Percentiles rank a stretch among this genome's conserved stretches.
Conservation (phyloP, 768 basidiomycete genomes). For the Suillus brevipes region DNA sequence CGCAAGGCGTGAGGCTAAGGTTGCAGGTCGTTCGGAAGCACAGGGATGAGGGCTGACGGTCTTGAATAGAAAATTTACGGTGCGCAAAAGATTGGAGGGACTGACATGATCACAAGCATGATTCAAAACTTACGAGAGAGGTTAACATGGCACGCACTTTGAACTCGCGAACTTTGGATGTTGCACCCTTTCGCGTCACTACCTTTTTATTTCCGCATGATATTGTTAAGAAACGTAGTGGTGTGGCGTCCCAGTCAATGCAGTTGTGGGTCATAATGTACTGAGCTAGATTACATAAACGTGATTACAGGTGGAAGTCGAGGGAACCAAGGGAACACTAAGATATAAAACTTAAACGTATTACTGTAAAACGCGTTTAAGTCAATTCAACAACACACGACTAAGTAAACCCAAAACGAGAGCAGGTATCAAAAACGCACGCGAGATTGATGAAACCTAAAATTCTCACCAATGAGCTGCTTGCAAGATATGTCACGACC, state of each 20-base stretch:
- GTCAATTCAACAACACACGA: no score
- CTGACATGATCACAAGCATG: neutral
- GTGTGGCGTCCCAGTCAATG: conserved; percentile 23
- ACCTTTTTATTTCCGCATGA: neutral
- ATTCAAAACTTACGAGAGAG: neutral
- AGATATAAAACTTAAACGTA: no score
- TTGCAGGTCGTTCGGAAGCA: conserved; percentile 2
- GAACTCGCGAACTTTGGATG: conserved; percentile 1
- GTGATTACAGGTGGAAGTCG: neutral
- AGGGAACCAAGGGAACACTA: neutral
- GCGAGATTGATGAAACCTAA: no score
- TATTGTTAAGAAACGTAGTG: conserved; percentile 18
- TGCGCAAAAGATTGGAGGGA: neutral
- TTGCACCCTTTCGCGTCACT: neutral
- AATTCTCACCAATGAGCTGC: no score
- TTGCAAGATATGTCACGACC: no score
- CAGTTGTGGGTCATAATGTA: conserved; percentile 27
- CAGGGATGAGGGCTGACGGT: neutral
- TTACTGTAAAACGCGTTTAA: no score
- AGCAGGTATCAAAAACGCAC: no score
- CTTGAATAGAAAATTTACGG: neutral
- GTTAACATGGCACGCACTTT: neutral
- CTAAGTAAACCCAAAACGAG: no score
- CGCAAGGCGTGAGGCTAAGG: neutral
- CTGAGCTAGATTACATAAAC: neutral